Conservation (phyloP, 176 grass and related monocot species). For the Avena insularis region DNA sequence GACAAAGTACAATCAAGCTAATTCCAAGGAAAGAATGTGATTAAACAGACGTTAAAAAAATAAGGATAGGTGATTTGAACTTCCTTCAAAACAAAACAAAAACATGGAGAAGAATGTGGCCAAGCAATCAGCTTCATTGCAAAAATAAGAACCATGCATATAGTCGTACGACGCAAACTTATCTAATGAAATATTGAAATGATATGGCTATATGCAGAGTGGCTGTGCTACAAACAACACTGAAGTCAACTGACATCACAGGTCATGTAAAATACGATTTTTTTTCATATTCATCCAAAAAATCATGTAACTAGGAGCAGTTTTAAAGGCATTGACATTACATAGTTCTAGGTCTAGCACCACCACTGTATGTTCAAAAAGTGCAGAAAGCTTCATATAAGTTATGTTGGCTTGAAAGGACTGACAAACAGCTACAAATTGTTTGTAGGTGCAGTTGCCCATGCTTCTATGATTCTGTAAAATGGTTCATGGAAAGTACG, state of each 20-base stretch:
- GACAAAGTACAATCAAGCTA: conserved; percentile 23
- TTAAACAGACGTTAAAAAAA: conserved; percentile 11
- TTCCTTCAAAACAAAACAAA: background rate
- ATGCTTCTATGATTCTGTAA: background rate
- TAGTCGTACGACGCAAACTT: background rate
- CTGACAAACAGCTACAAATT: background rate
- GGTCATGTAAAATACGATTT: too few relatives aligned
- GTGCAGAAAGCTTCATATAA: conserved; percentile 10
- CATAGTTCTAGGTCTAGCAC: too few relatives aligned
- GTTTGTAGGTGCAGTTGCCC: background rate
- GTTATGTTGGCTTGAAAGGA: background rate
- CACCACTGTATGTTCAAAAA: background rate
- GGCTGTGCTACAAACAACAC: too few relatives aligned
- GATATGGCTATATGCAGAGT: background rate
- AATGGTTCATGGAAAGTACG: background rate
- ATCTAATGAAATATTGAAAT: conserved; percentile 24
- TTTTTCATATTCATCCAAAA: too few relatives aligned
- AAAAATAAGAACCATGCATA: conserved; percentile 14
- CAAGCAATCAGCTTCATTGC: conserved; percentile 9
- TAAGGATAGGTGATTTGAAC: background rate
- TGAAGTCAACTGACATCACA: too few relatives aligned
- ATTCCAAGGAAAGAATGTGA: conserved; percentile 1
- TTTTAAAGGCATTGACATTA: too few relatives aligned
- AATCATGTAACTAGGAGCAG: too few relatives aligned
- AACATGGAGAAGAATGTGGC: conserved; percentile 22